A percentile compares a stretch with the other conserved stretches of the same genome.
phyloP scores from a whole-genome alignment of 768 basidiomycete genomes.

The Termitomyces titanicus region DNA sequence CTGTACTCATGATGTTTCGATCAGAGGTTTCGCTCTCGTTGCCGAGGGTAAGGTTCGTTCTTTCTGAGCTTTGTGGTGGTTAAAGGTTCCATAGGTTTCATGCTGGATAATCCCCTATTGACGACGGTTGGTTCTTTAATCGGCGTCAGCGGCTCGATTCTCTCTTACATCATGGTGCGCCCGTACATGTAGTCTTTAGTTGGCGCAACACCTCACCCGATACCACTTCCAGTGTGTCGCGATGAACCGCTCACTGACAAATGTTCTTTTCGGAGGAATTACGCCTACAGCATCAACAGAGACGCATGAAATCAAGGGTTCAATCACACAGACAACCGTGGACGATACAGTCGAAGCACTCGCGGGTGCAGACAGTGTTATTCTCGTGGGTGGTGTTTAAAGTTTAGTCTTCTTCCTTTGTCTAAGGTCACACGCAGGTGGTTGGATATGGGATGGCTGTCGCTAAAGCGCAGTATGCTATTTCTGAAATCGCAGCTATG shows the following conservation, averaged over 20 bases:
- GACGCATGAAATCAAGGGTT: conserved; percentile 76
- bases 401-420: not conserved
- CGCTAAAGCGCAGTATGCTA: conserved; percentile 83
- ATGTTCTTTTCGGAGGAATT: conserved; percentile 89
- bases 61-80: not conserved
- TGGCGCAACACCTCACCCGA: not conserved
- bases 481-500: conserved; percentile 71
- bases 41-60: conserved; percentile 60
- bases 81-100: conserved; percentile 52
- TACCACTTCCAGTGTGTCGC: conserved; percentile 66
- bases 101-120: conserved; percentile 83
- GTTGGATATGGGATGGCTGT: conserved; percentile 93
- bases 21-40: conserved; percentile 78
- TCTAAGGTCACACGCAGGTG: conserved; percentile 43
- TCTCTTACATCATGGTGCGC: conserved; percentile 86
- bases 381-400: conserved; percentile 44
- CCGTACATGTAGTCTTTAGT: not conserved
- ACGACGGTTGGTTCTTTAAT: conserved; percentile 85
- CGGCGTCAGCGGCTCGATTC: conserved; percentile 86
- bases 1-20: not conserved
- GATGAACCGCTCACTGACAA: conserved; percentile 85
- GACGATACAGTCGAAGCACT: conserved; percentile 82
- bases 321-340: conserved; percentile 70
- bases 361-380: conserved; percentile 78
- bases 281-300: conserved; percentile 50